Conservation (phyloP, 2,329 filamentous ascomycete species). For the Sphaerulina musiva region DNA sequence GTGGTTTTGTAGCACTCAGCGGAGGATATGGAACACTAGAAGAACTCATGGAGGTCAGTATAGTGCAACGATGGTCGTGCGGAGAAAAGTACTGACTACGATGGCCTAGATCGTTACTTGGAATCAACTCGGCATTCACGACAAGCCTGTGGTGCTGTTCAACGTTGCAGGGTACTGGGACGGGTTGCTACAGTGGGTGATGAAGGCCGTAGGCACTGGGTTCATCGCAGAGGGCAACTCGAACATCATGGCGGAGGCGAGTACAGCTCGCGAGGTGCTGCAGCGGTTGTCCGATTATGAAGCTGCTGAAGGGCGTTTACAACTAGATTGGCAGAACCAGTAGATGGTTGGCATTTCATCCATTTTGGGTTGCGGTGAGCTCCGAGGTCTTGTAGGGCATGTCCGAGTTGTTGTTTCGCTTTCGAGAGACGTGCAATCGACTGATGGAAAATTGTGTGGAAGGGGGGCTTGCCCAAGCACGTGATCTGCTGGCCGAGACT, state of each 20-base stretch:
- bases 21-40: conserved; percentile 94
- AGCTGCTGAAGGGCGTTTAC: conserved; percentile 65
- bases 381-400: too few species aligned
- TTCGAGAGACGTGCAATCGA: too few species aligned
- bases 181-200: conserved; percentile 74
- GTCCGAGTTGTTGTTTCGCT: too few species aligned
- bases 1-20: conserved; percentile 79
- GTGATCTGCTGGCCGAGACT: too few species aligned
- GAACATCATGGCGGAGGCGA: conserved; percentile 70
- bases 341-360: background rate
- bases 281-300: conserved; percentile 65
- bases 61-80: too few species aligned
- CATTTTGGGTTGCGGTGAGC: too few species aligned
- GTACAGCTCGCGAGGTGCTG: conserved; percentile 64
- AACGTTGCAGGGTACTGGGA: conserved; percentile 69
- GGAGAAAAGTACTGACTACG: too few species aligned
- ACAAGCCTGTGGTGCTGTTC: conserved; percentile 67
- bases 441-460: too few species aligned
- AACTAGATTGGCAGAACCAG: conserved; percentile 65
- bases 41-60: conserved; percentile 68
- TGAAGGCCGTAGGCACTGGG: conserved; percentile 63
- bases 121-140: conserved; percentile 91
- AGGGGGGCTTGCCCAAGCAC: too few species aligned
- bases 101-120: conserved; percentile 56
- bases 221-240: conserved; percentile 69